Evolutionary conservation across 306 rosid genomes (phyloP).

Genomic region (Mimosa pudica): DNA sequence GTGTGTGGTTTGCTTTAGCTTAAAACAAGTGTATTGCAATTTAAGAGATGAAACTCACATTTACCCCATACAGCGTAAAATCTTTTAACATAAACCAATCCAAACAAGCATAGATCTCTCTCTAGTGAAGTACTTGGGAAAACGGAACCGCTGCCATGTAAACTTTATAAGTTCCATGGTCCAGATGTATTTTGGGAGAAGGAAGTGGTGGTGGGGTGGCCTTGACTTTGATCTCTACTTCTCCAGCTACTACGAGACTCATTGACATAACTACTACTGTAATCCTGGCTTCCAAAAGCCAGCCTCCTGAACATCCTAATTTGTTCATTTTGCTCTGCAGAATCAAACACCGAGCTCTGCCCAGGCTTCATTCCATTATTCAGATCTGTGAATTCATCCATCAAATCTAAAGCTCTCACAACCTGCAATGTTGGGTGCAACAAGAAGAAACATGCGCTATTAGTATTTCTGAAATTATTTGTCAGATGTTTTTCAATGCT

Average conservation of each 20-base stretch:
- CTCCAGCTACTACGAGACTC: conserved; percentile 77
- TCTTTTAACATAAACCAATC: too few species aligned
- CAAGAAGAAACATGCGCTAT: conserved; percentile 11
- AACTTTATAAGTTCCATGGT: conserved; percentile 56
- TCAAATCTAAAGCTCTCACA: conserved; percentile 86
- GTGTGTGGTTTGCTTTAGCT: too few species aligned
- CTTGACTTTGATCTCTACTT: conserved; percentile 56
- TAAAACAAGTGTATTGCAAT: too few species aligned
- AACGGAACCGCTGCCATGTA: neutral
- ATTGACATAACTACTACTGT: conserved; percentile 56
- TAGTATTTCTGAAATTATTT: conserved; percentile 19
- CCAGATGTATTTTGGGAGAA: conserved; percentile 56
- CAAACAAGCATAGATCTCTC: too few species aligned
- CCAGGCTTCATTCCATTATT: conserved; percentile 93
- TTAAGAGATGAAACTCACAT: too few species aligned
- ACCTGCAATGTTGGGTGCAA: conserved; percentile 50
- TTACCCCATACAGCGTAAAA: too few species aligned
- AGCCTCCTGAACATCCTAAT: conserved; percentile 86
- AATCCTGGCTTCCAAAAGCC: conserved; percentile 92
- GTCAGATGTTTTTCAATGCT: neutral
- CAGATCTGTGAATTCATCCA: conserved; percentile 77
- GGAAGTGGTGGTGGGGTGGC: conserved; percentile 36
- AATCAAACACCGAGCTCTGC: conserved; percentile 77
- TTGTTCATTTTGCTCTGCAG: conserved; percentile 77
- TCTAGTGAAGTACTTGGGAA: neutral